Base-by-base conservation (phyloP, 331 rosid genomes). In the Prunus yedoensis region DNA sequence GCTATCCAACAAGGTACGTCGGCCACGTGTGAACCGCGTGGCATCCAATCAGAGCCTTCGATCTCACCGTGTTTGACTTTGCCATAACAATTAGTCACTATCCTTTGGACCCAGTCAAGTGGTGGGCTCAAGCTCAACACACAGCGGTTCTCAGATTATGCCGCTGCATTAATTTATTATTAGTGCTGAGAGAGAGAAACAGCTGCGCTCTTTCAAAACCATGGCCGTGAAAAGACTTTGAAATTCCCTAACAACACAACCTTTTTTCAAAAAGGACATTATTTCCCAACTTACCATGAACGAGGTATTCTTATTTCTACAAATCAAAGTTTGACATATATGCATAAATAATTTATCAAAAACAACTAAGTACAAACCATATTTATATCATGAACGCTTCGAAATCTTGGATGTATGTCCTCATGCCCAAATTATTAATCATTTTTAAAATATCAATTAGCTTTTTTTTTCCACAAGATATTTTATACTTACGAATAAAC, bases 1-100 rank as follows among this genome's bases (percentile, higher is more conserved):
- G 38, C 23, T 4, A 41, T 47, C 69, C 30, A 8, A 10, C 66
- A 21, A 10, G 28, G 73, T 54, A 53, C 54, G 4, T 45, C 67
- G 68, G 68, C 84, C 84, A 70, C 74, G 52, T 52, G 4, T 32
- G 20, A 52, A 15, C 6, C 27, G 2, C 28, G 62, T 50, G 74
- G 18, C 38, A 32, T 15, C 62, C 3, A 17, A 51, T 50, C 47
- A 23, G 18, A 50, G 60, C 74, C 63, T 51, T 32, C 20, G 0
- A 4, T 70, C 49, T 28, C 25, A 28, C 61, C 25, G 61, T 16
- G 49, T 52, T 70, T 70, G 64, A 70, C 64, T 17, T 53, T 70
- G 28, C 6, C 13, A 15, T 7, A 11, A 18, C 50, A 18, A 38
- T 1, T 6, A 30, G 50, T 30, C 49, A 13, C 38, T 4, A 8